A percentile compares a stretch with the other conserved stretches of the same genome.
These are phyloP conservation scores for Cercospora sp. DNA, from an alignment of 2,329 filamentous ascomycete species.

Conservation along the genomic window DNA sequence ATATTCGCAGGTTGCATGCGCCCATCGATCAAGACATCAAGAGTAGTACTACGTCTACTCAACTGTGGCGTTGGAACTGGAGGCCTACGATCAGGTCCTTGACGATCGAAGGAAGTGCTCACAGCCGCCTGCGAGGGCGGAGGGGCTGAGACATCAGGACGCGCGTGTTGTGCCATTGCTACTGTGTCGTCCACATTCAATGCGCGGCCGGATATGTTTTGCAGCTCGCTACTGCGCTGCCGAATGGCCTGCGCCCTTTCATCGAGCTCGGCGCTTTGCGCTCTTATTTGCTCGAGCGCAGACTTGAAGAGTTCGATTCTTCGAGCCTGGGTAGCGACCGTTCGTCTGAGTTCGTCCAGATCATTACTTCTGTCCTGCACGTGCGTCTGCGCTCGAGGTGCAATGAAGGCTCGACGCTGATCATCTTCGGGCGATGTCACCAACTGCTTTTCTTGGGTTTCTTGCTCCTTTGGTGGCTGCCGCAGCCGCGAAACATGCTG, in stretches of 20 bases:
- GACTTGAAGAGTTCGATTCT: not conserved
- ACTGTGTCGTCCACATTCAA: not conserved
- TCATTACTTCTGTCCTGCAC: not conserved
- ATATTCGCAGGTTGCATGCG: constrained; percentile 21
- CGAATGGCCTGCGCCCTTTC: not conserved
- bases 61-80: not conserved
- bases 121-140: not conserved
- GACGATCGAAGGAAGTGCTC: not conserved
- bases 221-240: not conserved
- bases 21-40: constrained; percentile 18
- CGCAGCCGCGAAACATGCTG: constrained; percentile 15
- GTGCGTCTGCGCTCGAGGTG: not conserved
- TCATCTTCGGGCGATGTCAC: not conserved
- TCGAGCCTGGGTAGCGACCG: constrained; percentile 1
- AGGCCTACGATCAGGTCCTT: not conserved
- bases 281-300: not conserved
- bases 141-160: not conserved
- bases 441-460: not conserved
- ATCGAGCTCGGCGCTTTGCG: not conserved
- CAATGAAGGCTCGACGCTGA: not conserved
- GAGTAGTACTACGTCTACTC: not conserved
- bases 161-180: not conserved
- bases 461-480: not conserved
- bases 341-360: constrained; percentile 5
- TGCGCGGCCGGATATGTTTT: not conserved